These are phyloP conservation scores for Rhizodiscina lignyota DNA, from an alignment of 495 filamentous ascomycete species.

Conservation along the genomic window DNA sequence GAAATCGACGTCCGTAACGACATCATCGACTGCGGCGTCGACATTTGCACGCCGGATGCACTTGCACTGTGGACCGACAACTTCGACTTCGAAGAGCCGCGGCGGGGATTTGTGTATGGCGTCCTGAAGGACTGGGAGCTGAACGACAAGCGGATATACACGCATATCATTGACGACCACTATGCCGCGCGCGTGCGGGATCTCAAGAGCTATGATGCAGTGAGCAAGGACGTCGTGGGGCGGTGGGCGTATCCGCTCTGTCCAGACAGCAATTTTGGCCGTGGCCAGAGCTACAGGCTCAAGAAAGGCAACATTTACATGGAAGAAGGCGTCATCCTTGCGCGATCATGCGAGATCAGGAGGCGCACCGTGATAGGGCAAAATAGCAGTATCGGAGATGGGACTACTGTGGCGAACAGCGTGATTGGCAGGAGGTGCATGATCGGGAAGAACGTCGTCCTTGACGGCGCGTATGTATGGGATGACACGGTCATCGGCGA, in stretches of 20 bases:
- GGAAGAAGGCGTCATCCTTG: constrained; percentile 52
- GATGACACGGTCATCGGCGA: constrained; percentile 64
- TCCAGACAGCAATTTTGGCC: constrained; percentile 72
- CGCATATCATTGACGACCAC: constrained; percentile 61
- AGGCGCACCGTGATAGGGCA: constrained; percentile 58
- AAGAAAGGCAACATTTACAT: constrained; percentile 49
- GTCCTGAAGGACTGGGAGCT: constrained; percentile 93
- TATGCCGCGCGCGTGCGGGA: constrained; percentile 73
- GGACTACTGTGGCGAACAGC: constrained; percentile 49
- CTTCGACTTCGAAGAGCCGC: constrained; percentile 85
- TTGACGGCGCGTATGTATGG: constrained; percentile 83
- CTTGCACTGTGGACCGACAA: constrained; percentile 91
- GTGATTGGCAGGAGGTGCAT: constrained; percentile 68
- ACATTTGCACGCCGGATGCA: constrained; percentile 94
- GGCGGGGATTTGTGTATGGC: constrained; percentile 75
- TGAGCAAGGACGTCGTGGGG: constrained; percentile 74
- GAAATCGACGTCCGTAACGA: constrained; percentile 73
- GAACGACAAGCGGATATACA: constrained; percentile 88
- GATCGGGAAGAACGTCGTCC: constrained; percentile 66
- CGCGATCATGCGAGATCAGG: constrained; percentile 49
- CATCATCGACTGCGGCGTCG: constrained; percentile 85
- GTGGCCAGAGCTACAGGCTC: constrained; percentile 57
- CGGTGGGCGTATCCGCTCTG: constrained; percentile 89
- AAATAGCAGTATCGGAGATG: constrained; percentile 57
- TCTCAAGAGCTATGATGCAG: constrained; percentile 74